Evolutionary conservation across 352 stramenopile genomes (phyloP).

Genomic region (Pythium biforme): DNA sequence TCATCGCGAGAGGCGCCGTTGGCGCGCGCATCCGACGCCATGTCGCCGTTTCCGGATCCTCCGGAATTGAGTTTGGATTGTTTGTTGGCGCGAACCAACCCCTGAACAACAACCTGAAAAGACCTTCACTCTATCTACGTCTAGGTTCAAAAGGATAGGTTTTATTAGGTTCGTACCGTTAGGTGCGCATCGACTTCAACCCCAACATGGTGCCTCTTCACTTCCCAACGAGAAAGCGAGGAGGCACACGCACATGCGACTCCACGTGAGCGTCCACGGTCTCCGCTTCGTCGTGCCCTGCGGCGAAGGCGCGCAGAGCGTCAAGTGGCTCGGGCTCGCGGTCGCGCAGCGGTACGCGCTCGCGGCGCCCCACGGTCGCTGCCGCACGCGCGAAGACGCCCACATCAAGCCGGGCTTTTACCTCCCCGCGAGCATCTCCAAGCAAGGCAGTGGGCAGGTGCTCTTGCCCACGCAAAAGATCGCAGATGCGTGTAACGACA

Average conservation of each 20-base stretch:
- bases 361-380: constrained; percentile 59
- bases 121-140: constrained; percentile 11
- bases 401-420: constrained; percentile 82
- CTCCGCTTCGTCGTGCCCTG: constrained; percentile 73
- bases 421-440: constrained; percentile 57
- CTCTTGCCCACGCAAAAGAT: constrained; percentile 55
- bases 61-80: neutral
- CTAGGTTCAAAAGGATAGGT: neutral
- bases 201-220: constrained; percentile 11
- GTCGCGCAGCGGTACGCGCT: constrained; percentile 78
- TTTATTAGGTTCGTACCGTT: neutral
- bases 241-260: constrained; percentile 36
- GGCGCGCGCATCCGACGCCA: neutral
- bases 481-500: constrained; percentile 67
- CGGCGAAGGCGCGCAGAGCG: constrained; percentile 68
- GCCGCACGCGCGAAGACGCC: constrained; percentile 68
- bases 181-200: constrained; percentile 5
- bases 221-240: too few species aligned
- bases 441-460: constrained; percentile 41
- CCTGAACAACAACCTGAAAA: constrained; percentile 5
- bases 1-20: neutral
- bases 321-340: constrained; percentile 84
- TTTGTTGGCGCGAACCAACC: constrained; percentile 7
- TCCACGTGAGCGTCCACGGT: constrained; percentile 67
- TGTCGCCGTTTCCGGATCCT: neutral